Percentiles rank a stretch among this genome's conserved stretches.
Evolutionary conservation across 306 rosid species (phyloP).

Genomic region (Begonia fuchsioides): DNA sequence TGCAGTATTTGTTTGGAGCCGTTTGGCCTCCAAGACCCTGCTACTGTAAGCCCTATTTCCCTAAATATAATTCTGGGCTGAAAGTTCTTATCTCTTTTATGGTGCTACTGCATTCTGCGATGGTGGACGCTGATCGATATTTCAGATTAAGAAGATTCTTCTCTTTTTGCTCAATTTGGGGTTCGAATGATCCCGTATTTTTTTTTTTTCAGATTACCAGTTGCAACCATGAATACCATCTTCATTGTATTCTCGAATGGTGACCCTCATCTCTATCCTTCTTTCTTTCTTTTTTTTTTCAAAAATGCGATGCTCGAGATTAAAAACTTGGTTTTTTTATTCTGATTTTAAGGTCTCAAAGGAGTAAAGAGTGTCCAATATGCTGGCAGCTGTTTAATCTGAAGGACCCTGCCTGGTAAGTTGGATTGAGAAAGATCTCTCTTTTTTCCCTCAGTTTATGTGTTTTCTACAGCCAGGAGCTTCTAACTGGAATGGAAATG

Average conservation of each 20-base stretch:
- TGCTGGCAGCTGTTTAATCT: constrained; percentile 64
- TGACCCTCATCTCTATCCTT: constrained; percentile 12
- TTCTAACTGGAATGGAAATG: constrained; percentile 48
- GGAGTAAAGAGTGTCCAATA: constrained; percentile 86
- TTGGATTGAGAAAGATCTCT: background rate
- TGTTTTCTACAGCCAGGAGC: constrained; percentile 52
- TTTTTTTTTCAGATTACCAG: constrained; percentile 64
- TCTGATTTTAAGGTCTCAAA: constrained; percentile 45
- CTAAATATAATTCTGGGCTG: background rate
- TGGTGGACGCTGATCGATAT: background rate
- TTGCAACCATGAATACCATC: constrained; percentile 87
- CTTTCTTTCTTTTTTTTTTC: background rate
- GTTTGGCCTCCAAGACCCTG: constrained; percentile 49
- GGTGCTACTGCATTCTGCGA: background rate
- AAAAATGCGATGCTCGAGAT: background rate
- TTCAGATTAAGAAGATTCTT: too few relatives aligned
- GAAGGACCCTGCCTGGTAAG: constrained; percentile 65
- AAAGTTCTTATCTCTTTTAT: background rate
- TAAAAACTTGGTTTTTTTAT: background rate
- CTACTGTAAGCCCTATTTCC: constrained; percentile 37
- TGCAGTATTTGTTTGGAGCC: constrained; percentile 86
- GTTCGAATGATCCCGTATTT: too few relatives aligned
- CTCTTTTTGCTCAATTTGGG: too few relatives aligned
- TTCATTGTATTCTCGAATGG: constrained; percentile 92
- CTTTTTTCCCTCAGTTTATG: background rate